A percentile compares a stretch with the other conserved stretches of the same genome.
phyloP scores from a whole-genome alignment of 345 rosid species.

The Fremontodendron californicum region DNA sequence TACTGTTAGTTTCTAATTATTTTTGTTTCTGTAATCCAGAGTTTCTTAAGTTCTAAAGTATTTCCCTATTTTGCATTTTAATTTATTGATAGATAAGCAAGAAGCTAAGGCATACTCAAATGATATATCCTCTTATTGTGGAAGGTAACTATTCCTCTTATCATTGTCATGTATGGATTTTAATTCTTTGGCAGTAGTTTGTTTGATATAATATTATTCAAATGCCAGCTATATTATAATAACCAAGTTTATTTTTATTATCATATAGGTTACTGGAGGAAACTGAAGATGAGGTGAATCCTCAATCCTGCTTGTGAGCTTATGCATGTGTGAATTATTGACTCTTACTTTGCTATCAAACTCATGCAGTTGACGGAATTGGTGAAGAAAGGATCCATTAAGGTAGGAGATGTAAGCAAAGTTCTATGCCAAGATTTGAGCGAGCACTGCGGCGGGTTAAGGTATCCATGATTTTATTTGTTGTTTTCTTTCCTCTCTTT shows the following conservation, averaged over 20 bases:
- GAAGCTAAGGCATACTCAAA: conserved; percentile 88
- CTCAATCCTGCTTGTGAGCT: not conserved
- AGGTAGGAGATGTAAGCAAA: conserved; percentile 67
- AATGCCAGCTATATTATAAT: not conserved
- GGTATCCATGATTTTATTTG: conserved; percentile 37
- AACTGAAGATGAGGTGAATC: conserved; percentile 82
- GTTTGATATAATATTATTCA: not conserved
- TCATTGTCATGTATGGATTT: not conserved
- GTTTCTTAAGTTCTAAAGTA: not conserved
- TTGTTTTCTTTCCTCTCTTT: not conserved
- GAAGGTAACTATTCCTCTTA: conserved; percentile 46
- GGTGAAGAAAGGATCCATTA: conserved; percentile 69
- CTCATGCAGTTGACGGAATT: conserved; percentile 58
- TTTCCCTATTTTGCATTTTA: conserved; percentile 13
- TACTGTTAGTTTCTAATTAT: not conserved
- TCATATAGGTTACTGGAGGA: conserved; percentile 75
- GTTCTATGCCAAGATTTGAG: conserved; percentile 78
- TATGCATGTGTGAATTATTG: not conserved
- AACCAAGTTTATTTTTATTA: conserved; percentile 17
- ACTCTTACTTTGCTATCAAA: conserved; percentile 8
- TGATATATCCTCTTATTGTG: conserved; percentile 86
- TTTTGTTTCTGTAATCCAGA: not conserved
- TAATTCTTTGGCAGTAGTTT: not conserved
- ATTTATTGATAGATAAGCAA: conserved; percentile 58
- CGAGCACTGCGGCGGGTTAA: conserved; percentile 55